Percentiles rank a stretch among this genome's conserved stretches.
phyloP scores from a whole-genome alignment of 2,329 filamentous ascomycete species.

The Aschersonia sp. region DNA sequence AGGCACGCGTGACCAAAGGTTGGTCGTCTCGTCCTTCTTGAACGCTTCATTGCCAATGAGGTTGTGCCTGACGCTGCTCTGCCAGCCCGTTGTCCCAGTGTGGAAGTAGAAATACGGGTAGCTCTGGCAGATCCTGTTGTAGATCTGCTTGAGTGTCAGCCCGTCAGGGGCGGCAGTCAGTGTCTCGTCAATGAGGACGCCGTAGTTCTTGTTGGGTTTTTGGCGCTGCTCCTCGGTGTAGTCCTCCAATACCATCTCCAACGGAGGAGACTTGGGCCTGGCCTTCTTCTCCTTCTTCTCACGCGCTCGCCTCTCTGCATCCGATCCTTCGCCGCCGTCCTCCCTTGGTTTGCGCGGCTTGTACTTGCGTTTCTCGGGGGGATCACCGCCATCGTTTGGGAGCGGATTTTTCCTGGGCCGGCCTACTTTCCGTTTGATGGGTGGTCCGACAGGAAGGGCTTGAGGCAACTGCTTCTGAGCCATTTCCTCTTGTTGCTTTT shows the following conservation, averaged over 20 bases:
- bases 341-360: conserved; percentile 47
- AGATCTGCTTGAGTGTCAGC: conserved; percentile 46
- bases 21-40: conserved; percentile 40
- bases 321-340: conserved; percentile 39
- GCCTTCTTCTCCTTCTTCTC: conserved; percentile 47
- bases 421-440: conserved; percentile 49
- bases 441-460: conserved; percentile 30
- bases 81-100: conserved; percentile 50
- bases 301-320: conserved; percentile 38
- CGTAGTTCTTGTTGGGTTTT: conserved; percentile 49
- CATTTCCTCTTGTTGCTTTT: conserved; percentile 36
- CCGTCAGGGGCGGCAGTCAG: conserved; percentile 38
- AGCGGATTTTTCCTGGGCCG: conserved; percentile 49
- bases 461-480: conserved; percentile 37
- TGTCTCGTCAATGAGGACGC: conserved; percentile 45
- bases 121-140: conserved; percentile 43
- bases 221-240: conserved; percentile 43
- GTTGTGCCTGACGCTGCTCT: conserved; percentile 50
- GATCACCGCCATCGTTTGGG: conserved; percentile 38
- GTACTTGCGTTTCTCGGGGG: conserved; percentile 51
- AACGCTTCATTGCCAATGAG: conserved; percentile 49
- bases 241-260: conserved; percentile 38
- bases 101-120: conserved; percentile 47
- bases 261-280: conserved; percentile 43
- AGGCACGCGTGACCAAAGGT: conserved; percentile 42